A percentile compares a stretch with the other conserved stretches of the same genome.
phyloP scores from a whole-genome alignment of 305 asterid genomes.

The Lippia alba region DNA sequence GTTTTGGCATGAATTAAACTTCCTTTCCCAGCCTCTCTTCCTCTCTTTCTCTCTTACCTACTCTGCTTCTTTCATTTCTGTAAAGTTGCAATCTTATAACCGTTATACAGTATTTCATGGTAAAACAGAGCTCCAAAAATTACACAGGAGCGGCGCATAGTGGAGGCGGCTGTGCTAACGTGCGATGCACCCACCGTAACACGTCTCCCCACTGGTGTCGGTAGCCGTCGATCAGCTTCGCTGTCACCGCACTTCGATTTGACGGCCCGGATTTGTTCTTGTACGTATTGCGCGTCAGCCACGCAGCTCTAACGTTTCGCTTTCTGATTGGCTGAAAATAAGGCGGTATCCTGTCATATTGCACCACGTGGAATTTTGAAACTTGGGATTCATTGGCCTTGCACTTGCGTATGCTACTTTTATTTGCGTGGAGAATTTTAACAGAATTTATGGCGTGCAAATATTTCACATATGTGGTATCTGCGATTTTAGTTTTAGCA shows the following conservation, averaged over 20 bases:
- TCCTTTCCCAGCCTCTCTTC: no score
- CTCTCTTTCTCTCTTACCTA: no score
- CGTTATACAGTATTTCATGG: no score
- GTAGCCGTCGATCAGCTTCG: conserved; percentile 32
- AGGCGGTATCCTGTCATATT: conserved; percentile 2
- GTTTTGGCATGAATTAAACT: no score
- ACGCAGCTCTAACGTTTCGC: conserved; percentile 40
- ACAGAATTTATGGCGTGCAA: background rate
- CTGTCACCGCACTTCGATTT: conserved; percentile 25
- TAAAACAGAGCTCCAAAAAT: no score
- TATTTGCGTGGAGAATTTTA: background rate
- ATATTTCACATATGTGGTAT: no score
- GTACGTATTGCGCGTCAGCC: conserved; percentile 9
- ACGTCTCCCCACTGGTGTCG: conserved; percentile 19
- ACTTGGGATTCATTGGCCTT: background rate
- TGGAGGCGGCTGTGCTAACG: conserved; percentile 29
- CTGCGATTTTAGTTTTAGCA: no score
- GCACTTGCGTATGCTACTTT: conserved; percentile 11
- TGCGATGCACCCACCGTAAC: conserved; percentile 31
- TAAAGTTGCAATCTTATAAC: no score
- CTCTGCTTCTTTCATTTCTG: no score
- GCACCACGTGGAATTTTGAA: conserved; percentile 26
- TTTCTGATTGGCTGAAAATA: conserved; percentile 9
- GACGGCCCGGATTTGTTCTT: conserved; percentile 45
- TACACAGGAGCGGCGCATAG: conserved; percentile 1